A percentile compares a stretch with the other conserved stretches of the same genome.
phyloP scores from a whole-genome alignment of 768 basidiomycete species.

The Phanerodontia chrysosporium region DNA sequence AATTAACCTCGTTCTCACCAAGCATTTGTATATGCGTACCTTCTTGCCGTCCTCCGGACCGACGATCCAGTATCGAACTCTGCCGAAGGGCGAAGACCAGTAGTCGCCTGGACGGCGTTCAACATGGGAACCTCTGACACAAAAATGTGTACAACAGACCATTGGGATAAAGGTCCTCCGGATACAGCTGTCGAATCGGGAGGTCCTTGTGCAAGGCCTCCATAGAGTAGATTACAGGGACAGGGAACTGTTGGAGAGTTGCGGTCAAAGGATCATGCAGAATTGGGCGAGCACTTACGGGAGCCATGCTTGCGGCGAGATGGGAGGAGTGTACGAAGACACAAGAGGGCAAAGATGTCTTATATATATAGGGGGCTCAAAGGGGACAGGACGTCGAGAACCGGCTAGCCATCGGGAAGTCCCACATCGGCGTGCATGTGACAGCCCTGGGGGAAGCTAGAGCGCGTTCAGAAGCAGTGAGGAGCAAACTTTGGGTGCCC shows the following conservation, averaged over 20 bases:
- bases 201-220: conserved; percentile 19
- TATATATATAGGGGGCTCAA: too few species aligned
- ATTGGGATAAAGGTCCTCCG: conserved; percentile 27
- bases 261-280: neutral
- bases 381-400: neutral
- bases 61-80: conserved; percentile 63
- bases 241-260: conserved; percentile 14
- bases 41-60: conserved; percentile 69
- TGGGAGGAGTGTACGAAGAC: neutral
- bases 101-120: conserved; percentile 50
- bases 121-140: neutral
- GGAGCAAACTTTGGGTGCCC: neutral
- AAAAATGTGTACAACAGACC: conserved; percentile 11
- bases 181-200: conserved; percentile 24
- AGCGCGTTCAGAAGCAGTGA: neutral
- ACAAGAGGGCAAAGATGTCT: neutral
- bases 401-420: neutral
- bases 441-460: neutral
- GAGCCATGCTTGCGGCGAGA: neutral
- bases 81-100: conserved; percentile 60
- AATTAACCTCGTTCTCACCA: neutral
- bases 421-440: neutral
- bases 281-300: neutral
- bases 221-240: conserved; percentile 21
- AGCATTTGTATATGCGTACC: conserved; percentile 29